phyloP scores from a whole-genome alignment of 495 filamentous ascomycete species.

The Letharia lupina region DNA sequence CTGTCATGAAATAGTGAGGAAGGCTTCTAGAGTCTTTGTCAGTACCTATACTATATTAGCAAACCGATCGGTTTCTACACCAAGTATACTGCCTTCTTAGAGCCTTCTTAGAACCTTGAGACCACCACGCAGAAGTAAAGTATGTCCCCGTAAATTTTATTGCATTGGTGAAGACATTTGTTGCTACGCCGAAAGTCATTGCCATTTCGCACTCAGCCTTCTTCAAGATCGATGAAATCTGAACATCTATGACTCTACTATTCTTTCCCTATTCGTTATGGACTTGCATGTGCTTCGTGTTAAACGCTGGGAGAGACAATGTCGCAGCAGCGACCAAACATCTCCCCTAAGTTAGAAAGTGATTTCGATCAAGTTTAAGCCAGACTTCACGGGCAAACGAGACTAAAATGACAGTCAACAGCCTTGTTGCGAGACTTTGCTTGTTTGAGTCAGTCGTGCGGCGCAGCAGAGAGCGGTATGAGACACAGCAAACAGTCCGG shows the following conservation, averaged over 20 bases:
- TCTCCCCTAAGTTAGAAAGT: too few relatives aligned
- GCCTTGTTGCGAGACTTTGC: background rate
- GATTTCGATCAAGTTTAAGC: background rate
- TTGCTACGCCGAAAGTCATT: background rate
- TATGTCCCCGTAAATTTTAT: background rate
- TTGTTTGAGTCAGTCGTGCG: background rate
- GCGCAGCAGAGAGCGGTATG: background rate
- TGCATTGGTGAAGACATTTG: background rate
- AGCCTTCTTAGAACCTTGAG: background rate
- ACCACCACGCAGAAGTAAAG: background rate
- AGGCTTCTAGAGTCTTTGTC: background rate
- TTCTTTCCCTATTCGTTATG: too few relatives aligned
- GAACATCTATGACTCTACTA: too few relatives aligned
- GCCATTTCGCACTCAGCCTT: background rate
- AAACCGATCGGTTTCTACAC: background rate
- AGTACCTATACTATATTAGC: background rate
- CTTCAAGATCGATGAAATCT: background rate
- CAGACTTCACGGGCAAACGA: background rate
- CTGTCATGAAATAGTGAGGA: background rate
- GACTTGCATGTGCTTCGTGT: background rate
- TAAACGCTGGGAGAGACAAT: too few relatives aligned
- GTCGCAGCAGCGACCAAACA: too few relatives aligned
- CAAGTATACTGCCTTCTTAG: background rate
- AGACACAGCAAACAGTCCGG: background rate
- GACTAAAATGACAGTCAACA: background rate